Base-by-base conservation (phyloP, 192 early-diverging fungal species). In the Haplosporangium gracile region DNA sequence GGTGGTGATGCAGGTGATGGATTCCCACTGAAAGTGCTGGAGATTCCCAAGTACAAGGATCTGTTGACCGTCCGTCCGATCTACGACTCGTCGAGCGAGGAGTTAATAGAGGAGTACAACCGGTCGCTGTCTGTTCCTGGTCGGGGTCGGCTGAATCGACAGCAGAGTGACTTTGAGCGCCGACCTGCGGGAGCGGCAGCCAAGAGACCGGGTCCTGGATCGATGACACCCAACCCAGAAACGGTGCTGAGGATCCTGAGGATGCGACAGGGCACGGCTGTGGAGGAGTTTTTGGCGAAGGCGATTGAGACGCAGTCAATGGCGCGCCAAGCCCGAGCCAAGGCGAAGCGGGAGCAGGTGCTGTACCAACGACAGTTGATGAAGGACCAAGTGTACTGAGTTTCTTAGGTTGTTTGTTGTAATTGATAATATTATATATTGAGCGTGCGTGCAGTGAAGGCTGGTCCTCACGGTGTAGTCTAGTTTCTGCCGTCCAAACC, bases 1-100 rank as follows among this genome's bases (percentile, higher is more conserved):
- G 95, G 94, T 70, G 95, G 94, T 36, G 91, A 92, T 69, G 93
- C 94, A 70, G 91, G 89, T 53, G 94, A 95, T 77, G 93, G 91
- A 18, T 90, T 94, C 26, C 85, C 93, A 0, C 53, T 90, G 29
- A 94, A 95, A 9, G 89, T 89, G 16, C 83, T 96, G 0, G 93
- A 93, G 69, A 93, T 84, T 42, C 81, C 90, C 20, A 94, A 94
- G 81, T 96, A 94, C 88, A 85, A 89, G 20, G 93, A 94, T 68
- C 88, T 96, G 34, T 71, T 93, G 57, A 85, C 91, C n/a, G 92
- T 95, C 60, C 91, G 89, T 40, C 85, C 89, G 7, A 93, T 92
- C 78, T 96, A 96, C 79, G 91, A 94, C 79, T 89, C 92, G 88
- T 90, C 92, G n/a, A 91, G 90, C 10, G 90, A 93, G 55, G 85